These are phyloP conservation scores for Trichoderma sp. DNA, from an alignment of 2,329 filamentous ascomycete species.

Conservation along the genomic window DNA sequence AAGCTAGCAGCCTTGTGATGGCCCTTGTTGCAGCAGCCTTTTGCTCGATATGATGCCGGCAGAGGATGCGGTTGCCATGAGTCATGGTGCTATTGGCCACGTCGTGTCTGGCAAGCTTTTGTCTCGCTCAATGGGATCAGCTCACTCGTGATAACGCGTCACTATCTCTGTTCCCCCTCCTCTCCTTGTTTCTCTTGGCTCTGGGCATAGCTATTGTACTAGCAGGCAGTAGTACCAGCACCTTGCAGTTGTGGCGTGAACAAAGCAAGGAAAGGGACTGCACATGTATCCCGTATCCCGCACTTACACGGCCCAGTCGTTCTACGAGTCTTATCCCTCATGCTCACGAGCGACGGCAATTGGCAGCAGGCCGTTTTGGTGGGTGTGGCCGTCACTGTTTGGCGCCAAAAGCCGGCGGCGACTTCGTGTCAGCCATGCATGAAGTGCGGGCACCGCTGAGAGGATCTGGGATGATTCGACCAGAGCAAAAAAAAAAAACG, in stretches of 20 bases:
- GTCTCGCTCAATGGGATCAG: neutral
- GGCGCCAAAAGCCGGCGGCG: neutral
- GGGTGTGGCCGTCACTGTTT: neutral
- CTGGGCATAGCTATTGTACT: neutral
- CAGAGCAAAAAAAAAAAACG: neutral
- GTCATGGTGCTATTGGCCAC: neutral
- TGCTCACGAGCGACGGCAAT: neutral
- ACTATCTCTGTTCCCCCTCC: neutral
- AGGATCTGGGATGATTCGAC: neutral
- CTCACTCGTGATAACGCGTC: neutral
- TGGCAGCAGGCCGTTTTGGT: constrained; percentile 1
- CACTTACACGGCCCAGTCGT: neutral
- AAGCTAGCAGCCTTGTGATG: constrained; percentile 16
- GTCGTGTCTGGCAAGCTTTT: neutral
- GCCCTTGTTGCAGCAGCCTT: neutral
- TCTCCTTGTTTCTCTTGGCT: neutral
- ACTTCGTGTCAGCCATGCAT: constrained; percentile 17
- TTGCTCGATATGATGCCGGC: neutral
- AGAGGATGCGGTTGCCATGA: neutral
- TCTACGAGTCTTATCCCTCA: constrained; percentile 3
- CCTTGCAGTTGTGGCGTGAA: neutral
- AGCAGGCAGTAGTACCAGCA: neutral
- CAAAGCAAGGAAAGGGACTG: neutral
- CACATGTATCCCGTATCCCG: neutral
- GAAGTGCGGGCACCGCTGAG: neutral